Evolutionary conservation across 768 basidiomycete species (phyloP).

Genomic region (Trametes meyenii): DNA sequence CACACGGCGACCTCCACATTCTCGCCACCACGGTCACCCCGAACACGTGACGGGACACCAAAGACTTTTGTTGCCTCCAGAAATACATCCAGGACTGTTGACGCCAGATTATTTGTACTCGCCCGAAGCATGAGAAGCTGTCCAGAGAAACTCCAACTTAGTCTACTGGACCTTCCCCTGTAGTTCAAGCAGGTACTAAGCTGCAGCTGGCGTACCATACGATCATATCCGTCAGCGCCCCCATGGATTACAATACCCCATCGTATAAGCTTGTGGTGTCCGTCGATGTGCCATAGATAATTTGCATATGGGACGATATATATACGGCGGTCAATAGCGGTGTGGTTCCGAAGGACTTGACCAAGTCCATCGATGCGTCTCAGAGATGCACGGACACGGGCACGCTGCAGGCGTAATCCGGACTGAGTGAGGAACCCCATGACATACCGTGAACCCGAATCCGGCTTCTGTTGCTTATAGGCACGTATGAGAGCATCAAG

Average conservation of each 20-base stretch:
- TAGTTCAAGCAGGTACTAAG: too few relatives aligned
- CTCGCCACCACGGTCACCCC: conserved; percentile 45
- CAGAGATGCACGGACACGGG: background rate
- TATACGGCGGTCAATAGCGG: background rate
- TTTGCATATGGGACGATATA: background rate
- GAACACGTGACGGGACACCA: conserved; percentile 13
- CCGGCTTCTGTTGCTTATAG: background rate
- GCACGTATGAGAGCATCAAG: background rate
- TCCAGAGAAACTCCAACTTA: too few relatives aligned
- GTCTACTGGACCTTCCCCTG: background rate
- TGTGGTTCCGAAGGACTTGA: background rate
- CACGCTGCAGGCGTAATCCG: background rate
- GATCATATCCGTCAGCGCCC: background rate
- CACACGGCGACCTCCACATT: conserved; percentile 36
- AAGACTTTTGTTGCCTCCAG: background rate
- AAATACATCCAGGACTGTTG: background rate
- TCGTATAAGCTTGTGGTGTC: background rate
- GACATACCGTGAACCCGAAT: background rate
- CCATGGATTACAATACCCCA: background rate
- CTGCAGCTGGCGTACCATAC: background rate
- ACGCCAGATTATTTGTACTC: background rate
- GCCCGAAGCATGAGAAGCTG: background rate
- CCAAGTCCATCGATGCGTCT: background rate
- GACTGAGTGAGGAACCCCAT: background rate
- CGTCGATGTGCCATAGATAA: background rate